These are phyloP conservation scores for Seminavis robusta DNA, from an alignment of 108 stramenopile genomes.

Conservation along the genomic window DNA sequence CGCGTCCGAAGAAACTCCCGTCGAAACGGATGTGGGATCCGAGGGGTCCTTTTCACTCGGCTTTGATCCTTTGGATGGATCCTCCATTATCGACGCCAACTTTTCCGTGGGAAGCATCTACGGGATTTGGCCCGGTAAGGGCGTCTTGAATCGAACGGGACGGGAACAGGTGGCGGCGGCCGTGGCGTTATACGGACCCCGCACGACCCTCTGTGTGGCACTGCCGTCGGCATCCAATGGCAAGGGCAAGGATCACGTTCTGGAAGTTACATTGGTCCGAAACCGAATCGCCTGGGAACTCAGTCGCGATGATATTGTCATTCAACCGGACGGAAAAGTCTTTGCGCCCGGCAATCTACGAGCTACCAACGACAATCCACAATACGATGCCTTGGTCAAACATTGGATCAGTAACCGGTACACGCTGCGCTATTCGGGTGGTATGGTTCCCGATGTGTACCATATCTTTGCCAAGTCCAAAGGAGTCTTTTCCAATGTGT, in stretches of 20 bases:
- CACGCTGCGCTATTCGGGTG: slow-evolving; percentile 73
- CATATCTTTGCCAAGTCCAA: slow-evolving; percentile 66
- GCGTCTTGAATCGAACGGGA: slow-evolving; percentile 56
- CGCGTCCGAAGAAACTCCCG: slow-evolving; percentile 68
- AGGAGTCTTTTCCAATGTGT: slow-evolving; percentile 75
- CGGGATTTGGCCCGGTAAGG: slow-evolving; percentile 78
- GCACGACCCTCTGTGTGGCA: slow-evolving; percentile 73
- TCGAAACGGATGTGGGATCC: slow-evolving; percentile 40
- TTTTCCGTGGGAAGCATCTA: slow-evolving; percentile 85
- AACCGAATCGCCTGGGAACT: slow-evolving; percentile 55
- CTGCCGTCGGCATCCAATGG: slow-evolving; percentile 46
- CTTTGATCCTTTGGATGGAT: slow-evolving; percentile 89
- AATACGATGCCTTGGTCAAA: slow-evolving; percentile 64
- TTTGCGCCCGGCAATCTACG: slow-evolving; percentile 91
- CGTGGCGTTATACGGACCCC: slow-evolving; percentile 76
- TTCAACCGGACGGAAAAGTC: slow-evolving; percentile 56
- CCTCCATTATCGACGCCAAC: slow-evolving; percentile 81
- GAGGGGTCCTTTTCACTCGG: slow-evolving; percentile 73
- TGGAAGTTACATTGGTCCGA: slow-evolving; percentile 58
- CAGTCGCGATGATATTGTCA: slow-evolving; percentile 23
- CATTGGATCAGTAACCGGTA: slow-evolving; percentile 80
- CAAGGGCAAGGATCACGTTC: slow-evolving; percentile 41
- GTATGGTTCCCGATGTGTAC: slow-evolving; percentile 77
- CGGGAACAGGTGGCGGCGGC: slow-evolving; percentile 77
- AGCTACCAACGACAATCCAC: slow-evolving; percentile 70